Base-by-base conservation (phyloP, 805 yeast species). In the Isabelozyma rhagii region DNA sequence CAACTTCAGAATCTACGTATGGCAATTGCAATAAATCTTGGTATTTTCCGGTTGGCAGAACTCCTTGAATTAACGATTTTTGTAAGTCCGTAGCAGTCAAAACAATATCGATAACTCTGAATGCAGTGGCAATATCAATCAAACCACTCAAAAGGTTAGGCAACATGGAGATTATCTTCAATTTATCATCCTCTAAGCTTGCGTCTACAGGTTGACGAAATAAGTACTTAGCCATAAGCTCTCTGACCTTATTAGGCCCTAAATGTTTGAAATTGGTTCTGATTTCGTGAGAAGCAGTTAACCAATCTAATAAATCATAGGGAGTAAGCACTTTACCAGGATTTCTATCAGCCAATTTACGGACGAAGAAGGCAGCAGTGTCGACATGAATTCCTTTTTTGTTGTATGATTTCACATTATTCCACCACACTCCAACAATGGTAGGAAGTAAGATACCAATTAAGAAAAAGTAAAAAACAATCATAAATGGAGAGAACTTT, bases 361-460 rank as follows among this genome's bases (percentile, higher is more conserved):
- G 85, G 43, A 89, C 84, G 61, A 87, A 89, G 49, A 74, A 63
- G 3, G 88, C 80, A 5, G 99, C 97, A n/a, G 98, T 87, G 27
- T 82, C 80, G 45, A 87, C 84, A 55, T 88, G 89, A 51, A 94
- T 75, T 4, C 97, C 97, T 57, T 82, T 83, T 58, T 85, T 88
- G 27, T 97, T 94, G 61, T 82, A 83, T 3, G 86, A 73, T 63
- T 86, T 87, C 47, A 90, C 89, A 48, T 82, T 83, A 43, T 75
- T 74, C 99, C 99, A 94, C 97, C 97, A 93, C 28, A 75, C 73
- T 40, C 90, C 87, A 29, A 96, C 98, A 44, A 87, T 67, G 47
- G 75, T 74, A 2, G 99, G 99, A 49, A 94, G 77, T 5, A 89
- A 73, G 4, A 87, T 74, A 17, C 96, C 97, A 57, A 94, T 83